Evolutionary conservation across 2,329 filamentous ascomycete genomes (phyloP).

Genomic region (Tolypocladium tundrense): DNA sequence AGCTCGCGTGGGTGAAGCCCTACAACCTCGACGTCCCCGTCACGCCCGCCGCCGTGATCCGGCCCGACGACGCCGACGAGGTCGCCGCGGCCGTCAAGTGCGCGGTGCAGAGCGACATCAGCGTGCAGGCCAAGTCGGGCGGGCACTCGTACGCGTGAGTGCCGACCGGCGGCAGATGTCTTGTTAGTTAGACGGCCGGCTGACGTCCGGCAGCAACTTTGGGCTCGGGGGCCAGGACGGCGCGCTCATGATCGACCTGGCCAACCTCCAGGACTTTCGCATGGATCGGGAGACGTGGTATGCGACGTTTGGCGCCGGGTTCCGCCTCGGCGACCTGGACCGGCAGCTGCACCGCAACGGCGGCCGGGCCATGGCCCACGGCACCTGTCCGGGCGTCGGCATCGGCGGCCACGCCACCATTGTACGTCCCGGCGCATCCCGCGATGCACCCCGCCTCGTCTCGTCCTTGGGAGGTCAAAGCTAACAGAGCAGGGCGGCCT

Average conservation of each 20-base stretch:
- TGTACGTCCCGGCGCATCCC: constrained; percentile 20
- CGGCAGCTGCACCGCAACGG: constrained; percentile 38
- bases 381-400: constrained; percentile 48
- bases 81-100: constrained; percentile 49
- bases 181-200: no score
- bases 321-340: constrained; percentile 40
- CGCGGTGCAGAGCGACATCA: constrained; percentile 35
- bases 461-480: background rate
- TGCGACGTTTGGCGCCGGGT: constrained; percentile 45
- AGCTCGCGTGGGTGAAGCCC: constrained; percentile 37
- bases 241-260: constrained; percentile 42
- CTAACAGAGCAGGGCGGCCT: constrained; percentile 36
- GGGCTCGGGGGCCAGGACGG: constrained; percentile 41
- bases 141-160: constrained; percentile 53
- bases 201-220: constrained; percentile 19
- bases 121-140: constrained; percentile 52
- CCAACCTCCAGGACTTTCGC: constrained; percentile 39
- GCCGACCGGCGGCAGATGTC: no score
- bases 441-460: background rate
- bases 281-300: constrained; percentile 43
- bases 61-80: constrained; percentile 41
- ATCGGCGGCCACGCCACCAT: constrained; percentile 49
- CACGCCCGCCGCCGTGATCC: constrained; percentile 44
- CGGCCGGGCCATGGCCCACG: constrained; percentile 47
- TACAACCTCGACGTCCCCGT: constrained; percentile 42